Conservation (phyloP, 495 filamentous ascomycete species). For the Chaetomium tenue region DNA sequence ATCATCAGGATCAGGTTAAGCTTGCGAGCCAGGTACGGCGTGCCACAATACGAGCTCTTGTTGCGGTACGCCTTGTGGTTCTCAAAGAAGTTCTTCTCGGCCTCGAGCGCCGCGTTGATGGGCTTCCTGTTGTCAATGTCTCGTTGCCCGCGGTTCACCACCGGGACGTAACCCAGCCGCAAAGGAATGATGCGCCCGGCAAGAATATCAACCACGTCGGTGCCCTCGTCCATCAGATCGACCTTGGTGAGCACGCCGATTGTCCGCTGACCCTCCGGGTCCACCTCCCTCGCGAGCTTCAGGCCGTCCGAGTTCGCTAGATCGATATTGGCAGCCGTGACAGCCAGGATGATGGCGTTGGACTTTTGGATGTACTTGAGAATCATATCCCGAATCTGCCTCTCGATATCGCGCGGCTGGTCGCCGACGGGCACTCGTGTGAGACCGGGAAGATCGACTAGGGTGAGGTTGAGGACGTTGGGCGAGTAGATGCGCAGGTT, state of each 20-base stretch:
- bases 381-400: conserved; percentile 97
- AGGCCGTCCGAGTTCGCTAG: conserved; percentile 97
- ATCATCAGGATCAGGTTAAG: conserved; percentile 99
- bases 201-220: conserved; percentile 98
- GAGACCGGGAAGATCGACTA: conserved; percentile 95
- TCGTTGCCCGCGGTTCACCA: conserved; percentile 97
- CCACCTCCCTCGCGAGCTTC: conserved; percentile 94
- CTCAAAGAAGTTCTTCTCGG: conserved; percentile 97
- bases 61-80: conserved; percentile 98
- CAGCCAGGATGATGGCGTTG: conserved; percentile 96
- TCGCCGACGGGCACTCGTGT: conserved; percentile 98
- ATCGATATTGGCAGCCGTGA: conserved; percentile 95
- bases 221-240: conserved; percentile 98
- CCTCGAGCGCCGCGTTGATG: conserved; percentile 89
- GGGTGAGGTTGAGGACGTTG: conserved; percentile 93
- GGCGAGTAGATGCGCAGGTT: conserved; percentile 97
- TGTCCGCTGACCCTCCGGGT: conserved; percentile 95
- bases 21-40: conserved; percentile 93
- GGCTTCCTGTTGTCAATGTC: conserved; percentile 97
- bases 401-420: conserved; percentile 97
- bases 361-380: conserved; percentile 97
- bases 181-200: conserved; percentile 96
- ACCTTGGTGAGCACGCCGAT: conserved; percentile 99
- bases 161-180: conserved; percentile 93
- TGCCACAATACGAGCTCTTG: conserved; percentile 98